These are phyloP conservation scores for Kwoniella sp. DNA, from an alignment of 768 basidiomycete species.

Conservation along the genomic window DNA sequence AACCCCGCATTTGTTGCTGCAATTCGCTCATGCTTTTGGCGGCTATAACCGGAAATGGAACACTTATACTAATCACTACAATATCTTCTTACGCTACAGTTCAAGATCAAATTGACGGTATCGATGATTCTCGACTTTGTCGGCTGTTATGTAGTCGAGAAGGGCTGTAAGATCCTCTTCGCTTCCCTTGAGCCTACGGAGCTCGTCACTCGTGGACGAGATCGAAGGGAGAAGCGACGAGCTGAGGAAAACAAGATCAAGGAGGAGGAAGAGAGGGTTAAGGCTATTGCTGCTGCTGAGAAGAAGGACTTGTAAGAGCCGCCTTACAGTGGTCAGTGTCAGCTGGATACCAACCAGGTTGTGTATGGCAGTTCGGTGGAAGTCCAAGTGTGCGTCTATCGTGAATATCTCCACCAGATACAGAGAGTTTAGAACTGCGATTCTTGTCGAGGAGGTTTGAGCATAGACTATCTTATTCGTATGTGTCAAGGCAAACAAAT, in stretches of 20 bases:
- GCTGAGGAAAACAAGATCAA: slow-evolving; percentile 58
- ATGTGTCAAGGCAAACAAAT: too few species aligned
- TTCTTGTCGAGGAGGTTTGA: too few species aligned
- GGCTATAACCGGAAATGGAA: too few species aligned
- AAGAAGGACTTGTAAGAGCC: slow-evolving; percentile 43
- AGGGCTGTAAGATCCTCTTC: slow-evolving; percentile 78
- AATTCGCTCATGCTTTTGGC: too few species aligned
- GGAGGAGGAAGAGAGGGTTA: slow-evolving; percentile 13
- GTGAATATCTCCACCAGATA: too few species aligned
- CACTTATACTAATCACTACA: not conserved
- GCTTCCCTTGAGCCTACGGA: slow-evolving; percentile 82
- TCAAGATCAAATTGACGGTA: slow-evolving; percentile 74
- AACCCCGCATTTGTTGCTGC: not conserved
- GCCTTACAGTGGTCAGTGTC: not conserved
- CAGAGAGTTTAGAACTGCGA: too few species aligned
- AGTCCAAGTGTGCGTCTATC: too few species aligned
- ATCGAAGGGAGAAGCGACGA: slow-evolving; percentile 69
- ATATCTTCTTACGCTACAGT: slow-evolving; percentile 59
- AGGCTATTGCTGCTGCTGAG: slow-evolving; percentile 25
- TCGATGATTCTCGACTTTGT: slow-evolving; percentile 86
- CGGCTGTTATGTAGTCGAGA: slow-evolving; percentile 84
- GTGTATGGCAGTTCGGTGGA: too few species aligned
- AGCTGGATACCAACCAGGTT: not conserved
- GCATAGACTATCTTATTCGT: too few species aligned
- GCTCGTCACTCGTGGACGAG: slow-evolving; percentile 80